Base-by-base conservation (phyloP, 2,329 filamentous ascomycete species). In the Blastomyces gilchristii region DNA sequence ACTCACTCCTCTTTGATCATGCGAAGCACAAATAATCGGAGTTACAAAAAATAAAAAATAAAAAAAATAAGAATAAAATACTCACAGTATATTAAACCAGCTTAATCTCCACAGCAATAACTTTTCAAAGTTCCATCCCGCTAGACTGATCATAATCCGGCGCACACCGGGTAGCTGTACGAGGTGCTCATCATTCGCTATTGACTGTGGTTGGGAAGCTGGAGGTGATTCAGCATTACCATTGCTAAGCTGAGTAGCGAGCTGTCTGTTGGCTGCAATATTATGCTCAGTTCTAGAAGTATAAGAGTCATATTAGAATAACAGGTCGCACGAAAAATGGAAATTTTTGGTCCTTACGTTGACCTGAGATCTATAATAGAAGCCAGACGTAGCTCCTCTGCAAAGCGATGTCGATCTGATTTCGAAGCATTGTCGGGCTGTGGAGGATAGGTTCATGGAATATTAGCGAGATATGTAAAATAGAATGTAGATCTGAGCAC, bases 351-450 rank as follows among this genome's bases (percentile, higher is more conserved):
- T 63, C 25, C 74, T 64, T 80, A 90, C 85, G 87, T 85, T 65
- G 90, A 90, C 63, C 91, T 84, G 12, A 96, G 78, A 76, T 96
- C 91, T 64, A 96, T 82, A 50, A 96, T 83, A 2, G 86, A 90
- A 67, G 81, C 83, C 66, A 96, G 83, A 28, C 83, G 80, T 68
- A 87, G 81, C 41, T 85, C 80, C 8, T 85, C 75, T 11, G 78
- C 74, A 12, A 96, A 80, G 41, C 79, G 76, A 43, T 78, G 72
- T 63, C 83, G 83, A 74, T 96, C 91, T 45, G 79, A 72, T 25
- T 80, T 70, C 0, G 88, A 87, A 45, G 90, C 89, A 73, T 90
- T 85, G 70, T 96, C 90, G 81, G 74, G 72, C 72, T 72, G 66
- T 60, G 22, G 22, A 22, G 7, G 50, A 31, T 25, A 41, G 18